Conservation (phyloP, 352 stramenopile species). For the Globisporangium emineosum region DNA sequence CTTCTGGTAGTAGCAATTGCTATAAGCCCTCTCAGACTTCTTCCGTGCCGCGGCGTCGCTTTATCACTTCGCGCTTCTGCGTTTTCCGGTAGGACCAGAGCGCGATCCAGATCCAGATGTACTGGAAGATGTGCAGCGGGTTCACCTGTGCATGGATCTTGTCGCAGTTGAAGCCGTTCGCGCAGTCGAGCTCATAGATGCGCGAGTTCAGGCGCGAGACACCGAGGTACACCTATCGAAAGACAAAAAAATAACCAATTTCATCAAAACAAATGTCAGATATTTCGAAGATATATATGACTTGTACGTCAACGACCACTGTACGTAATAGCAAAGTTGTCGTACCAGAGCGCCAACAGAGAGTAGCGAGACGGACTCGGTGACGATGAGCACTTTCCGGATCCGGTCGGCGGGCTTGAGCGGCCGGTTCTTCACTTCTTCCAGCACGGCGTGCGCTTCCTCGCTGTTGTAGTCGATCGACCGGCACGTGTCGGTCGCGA, state of each 20-base stretch:
- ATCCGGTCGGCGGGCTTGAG: slow-evolving; percentile 35
- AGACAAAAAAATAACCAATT: not conserved
- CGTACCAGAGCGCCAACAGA: slow-evolving; percentile 36
- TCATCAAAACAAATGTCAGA: not conserved
- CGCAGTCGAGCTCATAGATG: slow-evolving; percentile 44
- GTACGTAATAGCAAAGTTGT: not conserved
- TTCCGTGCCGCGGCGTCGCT: not conserved
- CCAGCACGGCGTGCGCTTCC: slow-evolving; percentile 5
- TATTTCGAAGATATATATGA: not conserved
- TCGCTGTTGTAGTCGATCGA: slow-evolving; percentile 17
- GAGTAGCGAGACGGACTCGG: slow-evolving; percentile 34
- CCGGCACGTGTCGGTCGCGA: slow-evolving; percentile 10
- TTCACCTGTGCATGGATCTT: slow-evolving; percentile 31
- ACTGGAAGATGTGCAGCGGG: slow-evolving; percentile 38
- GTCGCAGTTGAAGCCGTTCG: slow-evolving; percentile 51
- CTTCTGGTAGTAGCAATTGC: not conserved
- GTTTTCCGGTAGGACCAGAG: slow-evolving; percentile 18
- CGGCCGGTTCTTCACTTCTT: slow-evolving; percentile 23
- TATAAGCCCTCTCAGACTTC: not conserved
- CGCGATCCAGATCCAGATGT: slow-evolving; percentile 17
- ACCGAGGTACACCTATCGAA: slow-evolving; percentile 39
- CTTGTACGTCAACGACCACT: not conserved
- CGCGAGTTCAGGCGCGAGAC: slow-evolving; percentile 21
- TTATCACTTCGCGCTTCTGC: slow-evolving; percentile 4
- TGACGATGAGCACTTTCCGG: slow-evolving; percentile 49